Conservation (phyloP, 306 rosid species). For the Medicago lupulina region DNA sequence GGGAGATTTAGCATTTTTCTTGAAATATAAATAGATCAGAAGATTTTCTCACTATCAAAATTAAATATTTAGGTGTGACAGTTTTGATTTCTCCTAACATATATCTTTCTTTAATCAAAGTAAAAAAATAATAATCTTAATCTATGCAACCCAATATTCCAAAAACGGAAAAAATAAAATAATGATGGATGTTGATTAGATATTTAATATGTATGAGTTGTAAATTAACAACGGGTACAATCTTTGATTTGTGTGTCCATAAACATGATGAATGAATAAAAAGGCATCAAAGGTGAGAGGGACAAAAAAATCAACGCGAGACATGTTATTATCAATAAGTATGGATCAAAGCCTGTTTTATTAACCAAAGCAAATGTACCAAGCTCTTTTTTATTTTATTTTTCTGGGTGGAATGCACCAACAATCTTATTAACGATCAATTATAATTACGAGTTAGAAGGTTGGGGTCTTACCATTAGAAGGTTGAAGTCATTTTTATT, state of each 20-base stretch:
- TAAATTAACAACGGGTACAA: background rate
- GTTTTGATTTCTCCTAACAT: background rate
- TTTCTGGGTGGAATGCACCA: background rate
- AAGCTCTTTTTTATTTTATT: background rate
- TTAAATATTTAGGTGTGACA: background rate
- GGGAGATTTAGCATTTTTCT: no score
- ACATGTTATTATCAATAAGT: background rate
- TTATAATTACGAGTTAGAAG: background rate
- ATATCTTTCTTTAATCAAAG: background rate
- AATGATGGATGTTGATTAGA: background rate
- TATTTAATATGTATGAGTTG: no score
- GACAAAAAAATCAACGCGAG: background rate
- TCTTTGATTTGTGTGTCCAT: background rate
- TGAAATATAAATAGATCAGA: background rate
- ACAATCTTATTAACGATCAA: background rate
- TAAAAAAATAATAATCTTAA: background rate
- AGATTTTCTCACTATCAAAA: background rate
- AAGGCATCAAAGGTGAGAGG: background rate
- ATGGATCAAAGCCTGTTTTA: background rate
- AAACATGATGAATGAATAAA: slow-evolving; percentile 6
- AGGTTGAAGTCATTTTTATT: slow-evolving; percentile 7
- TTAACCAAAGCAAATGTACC: slow-evolving; percentile 15
- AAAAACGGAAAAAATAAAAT: background rate
- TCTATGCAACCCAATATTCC: background rate
- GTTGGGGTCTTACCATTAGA: background rate